Percentiles rank a stretch among this genome's conserved stretches.
Evolutionary conservation across 768 basidiomycete species (phyloP).

Genomic region (Brasilioporus rufonigricans): DNA sequence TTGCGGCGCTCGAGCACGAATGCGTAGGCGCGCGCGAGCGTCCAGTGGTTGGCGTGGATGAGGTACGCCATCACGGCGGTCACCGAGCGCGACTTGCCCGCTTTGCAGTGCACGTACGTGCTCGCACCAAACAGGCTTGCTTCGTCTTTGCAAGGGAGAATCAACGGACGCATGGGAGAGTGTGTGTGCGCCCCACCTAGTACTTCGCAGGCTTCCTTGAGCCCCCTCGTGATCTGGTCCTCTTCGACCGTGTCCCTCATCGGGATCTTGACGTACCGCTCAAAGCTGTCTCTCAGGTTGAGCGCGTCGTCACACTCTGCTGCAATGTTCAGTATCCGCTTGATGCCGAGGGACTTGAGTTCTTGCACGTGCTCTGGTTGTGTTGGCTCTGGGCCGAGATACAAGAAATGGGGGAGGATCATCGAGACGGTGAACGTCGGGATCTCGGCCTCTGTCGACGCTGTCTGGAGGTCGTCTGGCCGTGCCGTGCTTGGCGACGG

Average conservation of each 20-base stretch:
- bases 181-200: conserved; percentile 58
- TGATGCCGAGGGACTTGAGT: conserved; percentile 73
- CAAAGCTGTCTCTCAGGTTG: conserved; percentile 65
- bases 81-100: conserved; percentile 92
- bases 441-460: conserved; percentile 43
- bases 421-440: conserved; percentile 81
- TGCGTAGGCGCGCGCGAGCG: conserved; percentile 83
- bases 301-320: conserved; percentile 86
- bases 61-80: conserved; percentile 97
- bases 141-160: conserved; percentile 58
- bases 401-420: conserved; percentile 89
- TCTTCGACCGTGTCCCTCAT: conserved; percentile 98
- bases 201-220: conserved; percentile 82
- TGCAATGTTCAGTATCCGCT: conserved; percentile 88
- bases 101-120: conserved; percentile 95
- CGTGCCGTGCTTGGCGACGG: conserved; percentile 65
- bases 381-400: conserved; percentile 85
- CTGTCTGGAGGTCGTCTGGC: conserved; percentile 41
- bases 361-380: conserved; percentile 70
- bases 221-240: conserved; percentile 76
- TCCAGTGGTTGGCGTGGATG: conserved; percentile 97
- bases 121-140: conserved; percentile 85
- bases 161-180: not conserved
- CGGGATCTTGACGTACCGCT: conserved; percentile 81
- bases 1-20: conserved; percentile 92